Base-by-base conservation (phyloP, 2,329 filamentous ascomycete genomes). In the Fusarium continuum region DNA sequence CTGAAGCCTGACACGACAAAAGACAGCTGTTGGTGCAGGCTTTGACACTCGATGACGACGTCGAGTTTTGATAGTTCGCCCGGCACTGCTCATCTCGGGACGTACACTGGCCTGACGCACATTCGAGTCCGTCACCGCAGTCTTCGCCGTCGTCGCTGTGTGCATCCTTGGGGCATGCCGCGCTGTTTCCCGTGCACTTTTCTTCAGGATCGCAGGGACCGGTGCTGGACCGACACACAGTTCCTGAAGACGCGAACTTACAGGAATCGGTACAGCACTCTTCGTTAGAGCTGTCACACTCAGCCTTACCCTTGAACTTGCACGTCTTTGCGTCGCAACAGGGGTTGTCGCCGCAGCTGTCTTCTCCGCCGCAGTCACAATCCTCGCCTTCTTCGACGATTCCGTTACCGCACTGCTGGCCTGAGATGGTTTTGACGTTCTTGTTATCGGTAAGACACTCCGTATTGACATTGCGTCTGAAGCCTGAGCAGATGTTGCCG, bases 351-450 rank as follows among this genome's bases (percentile, higher is more conserved):
- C 82, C 86, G 74, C 95, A 99, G 32, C 85, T 86, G 13, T 80
- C 77, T 13, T 81, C 79, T 50, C 94, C 94, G 61, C 95, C 95
- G 72, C 95, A 99, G 77, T 99, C 95, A 77, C 95, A 99, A 48
- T 99, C 91, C 77, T 99, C 95, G 63, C 92, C 95, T 16, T 85
- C 81, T 78, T 98, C 95, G 45, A 99, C 95, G 65, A 99, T 98
- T 49, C 95, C 95, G 76, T 99, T 99, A 55, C 95, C 95, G 76
- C 95, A 99, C 73, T 93, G 89, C 68, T 89, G 90, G 50, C 90
- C 91, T 0, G 88, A 90, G 68, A 96, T 91, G 23, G 91, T 95
- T 26, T 86, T 84, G 40, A 99, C 88, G 64, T 91, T 88, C 68
- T 86, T 88, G 80, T 99, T 99, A 75, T 91, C 88, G n/a, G 87